These are phyloP conservation scores for Ogataea kodamae DNA, from an alignment of 805 yeast genomes.

Conservation along the genomic window DNA sequence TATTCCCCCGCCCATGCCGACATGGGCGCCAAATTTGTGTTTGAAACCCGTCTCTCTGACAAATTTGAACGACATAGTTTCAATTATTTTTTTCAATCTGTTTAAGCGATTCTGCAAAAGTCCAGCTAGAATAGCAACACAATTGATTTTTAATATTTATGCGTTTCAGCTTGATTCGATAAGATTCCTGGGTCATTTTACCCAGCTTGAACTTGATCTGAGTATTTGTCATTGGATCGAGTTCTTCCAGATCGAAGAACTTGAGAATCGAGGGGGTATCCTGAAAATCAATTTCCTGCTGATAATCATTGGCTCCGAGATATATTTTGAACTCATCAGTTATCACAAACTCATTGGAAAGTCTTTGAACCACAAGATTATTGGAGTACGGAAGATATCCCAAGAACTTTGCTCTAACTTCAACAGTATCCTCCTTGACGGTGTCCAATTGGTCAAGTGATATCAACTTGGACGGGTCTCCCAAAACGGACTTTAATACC, in stretches of 20 bases:
- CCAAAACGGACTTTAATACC: conserved; percentile 1
- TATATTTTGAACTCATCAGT: conserved; percentile 9
- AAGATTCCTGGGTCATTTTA: neutral
- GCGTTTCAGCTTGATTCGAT: conserved; percentile 1
- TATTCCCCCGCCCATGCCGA: conserved; percentile 73
- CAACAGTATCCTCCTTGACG: neutral
- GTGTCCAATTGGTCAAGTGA: conserved; percentile 1
- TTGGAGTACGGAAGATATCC: conserved; percentile 11
- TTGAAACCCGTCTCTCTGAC: conserved; percentile 41
- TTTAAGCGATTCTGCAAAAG: conserved; percentile 6
- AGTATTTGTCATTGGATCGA: conserved; percentile 1
- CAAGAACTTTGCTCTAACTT: conserved; percentile 6
- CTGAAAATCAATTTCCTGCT: conserved; percentile 4
- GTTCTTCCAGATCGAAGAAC: conserved; percentile 5
- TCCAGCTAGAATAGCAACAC: conserved; percentile 7
- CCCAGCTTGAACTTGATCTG: conserved; percentile 2
- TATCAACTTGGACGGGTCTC: neutral
- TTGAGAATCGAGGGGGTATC: conserved; percentile 2
- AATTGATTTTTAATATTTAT: conserved; percentile 1
- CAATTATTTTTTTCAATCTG: conserved; percentile 22
- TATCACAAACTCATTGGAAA: neutral
- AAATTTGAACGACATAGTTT: conserved; percentile 30
- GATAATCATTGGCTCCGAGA: conserved; percentile 4
- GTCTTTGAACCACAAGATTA: conserved; percentile 6
- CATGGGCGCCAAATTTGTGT: conserved; percentile 84